Percentiles rank a stretch among this genome's conserved stretches.
Evolutionary conservation across 2,329 filamentous ascomycete species (phyloP).

Genomic region (Penicillium freii): DNA sequence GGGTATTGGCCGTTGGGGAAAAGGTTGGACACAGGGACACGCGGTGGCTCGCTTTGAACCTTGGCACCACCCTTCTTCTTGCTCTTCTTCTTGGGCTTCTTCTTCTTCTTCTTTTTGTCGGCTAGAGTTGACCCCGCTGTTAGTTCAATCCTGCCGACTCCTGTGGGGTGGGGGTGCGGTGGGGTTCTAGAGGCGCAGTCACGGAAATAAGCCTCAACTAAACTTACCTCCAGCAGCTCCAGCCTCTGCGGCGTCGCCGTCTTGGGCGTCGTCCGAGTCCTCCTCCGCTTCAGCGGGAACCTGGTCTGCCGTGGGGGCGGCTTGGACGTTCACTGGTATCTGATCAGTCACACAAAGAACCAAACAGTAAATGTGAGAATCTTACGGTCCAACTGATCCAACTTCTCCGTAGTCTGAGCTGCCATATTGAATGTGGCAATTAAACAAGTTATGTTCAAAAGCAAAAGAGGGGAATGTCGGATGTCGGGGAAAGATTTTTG

Average conservation of each 20-base stretch:
- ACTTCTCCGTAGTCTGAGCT: slow-evolving; percentile 42
- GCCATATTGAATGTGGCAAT: slow-evolving; percentile 36
- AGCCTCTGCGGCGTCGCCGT: slow-evolving; percentile 45
- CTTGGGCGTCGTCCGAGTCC: slow-evolving; percentile 56
- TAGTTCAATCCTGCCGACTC: slow-evolving; percentile 1
- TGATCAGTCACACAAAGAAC: slow-evolving; percentile 18
- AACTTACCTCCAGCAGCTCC: slow-evolving; percentile 38
- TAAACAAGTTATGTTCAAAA: slow-evolving; percentile 18
- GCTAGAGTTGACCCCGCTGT: slow-evolving; percentile 25
- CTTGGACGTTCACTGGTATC: slow-evolving; percentile 41
- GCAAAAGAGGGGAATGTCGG: slow-evolving; percentile 21
- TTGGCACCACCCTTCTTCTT: slow-evolving; percentile 63
- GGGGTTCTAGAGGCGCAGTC: neutral
- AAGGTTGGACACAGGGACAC: slow-evolving; percentile 69
- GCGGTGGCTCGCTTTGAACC: slow-evolving; percentile 72
- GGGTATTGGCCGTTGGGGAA: slow-evolving; percentile 73
- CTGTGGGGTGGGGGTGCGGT: neutral
- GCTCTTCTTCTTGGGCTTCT: slow-evolving; percentile 76
- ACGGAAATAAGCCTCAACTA: neutral
- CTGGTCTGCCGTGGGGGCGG: slow-evolving; percentile 31
- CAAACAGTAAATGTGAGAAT: neutral
- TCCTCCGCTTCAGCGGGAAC: slow-evolving; percentile 51
- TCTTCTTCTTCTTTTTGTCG: slow-evolving; percentile 80
- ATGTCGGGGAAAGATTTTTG: slow-evolving; percentile 28
- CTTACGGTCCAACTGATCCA: slow-evolving; percentile 44